Evolutionary conservation across 2,329 filamentous ascomycete species (phyloP).

Genomic region (Aspergillus sp.): DNA sequence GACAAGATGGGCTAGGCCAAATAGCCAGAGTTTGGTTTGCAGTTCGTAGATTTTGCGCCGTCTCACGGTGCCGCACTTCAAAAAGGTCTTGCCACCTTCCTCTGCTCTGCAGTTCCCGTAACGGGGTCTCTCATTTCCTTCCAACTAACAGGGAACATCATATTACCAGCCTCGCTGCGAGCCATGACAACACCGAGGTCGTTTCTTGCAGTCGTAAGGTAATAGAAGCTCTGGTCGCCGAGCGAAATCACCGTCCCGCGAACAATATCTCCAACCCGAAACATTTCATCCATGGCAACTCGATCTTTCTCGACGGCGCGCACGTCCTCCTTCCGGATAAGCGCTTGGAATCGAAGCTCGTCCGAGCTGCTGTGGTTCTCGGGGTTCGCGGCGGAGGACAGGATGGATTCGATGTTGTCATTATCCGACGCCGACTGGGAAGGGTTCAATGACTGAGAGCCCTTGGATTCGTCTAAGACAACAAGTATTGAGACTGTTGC

Average conservation of each 20-base stretch:
- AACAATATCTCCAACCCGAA: slow-evolving; percentile 90
- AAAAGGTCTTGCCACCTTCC: slow-evolving; percentile 93
- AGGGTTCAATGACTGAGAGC: slow-evolving; percentile 21
- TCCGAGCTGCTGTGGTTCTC: slow-evolving; percentile 54
- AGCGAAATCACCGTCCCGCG: slow-evolving; percentile 83
- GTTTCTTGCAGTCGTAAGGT: slow-evolving; percentile 87
- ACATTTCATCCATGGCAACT: slow-evolving; percentile 86
- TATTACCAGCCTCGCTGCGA: slow-evolving; percentile 79
- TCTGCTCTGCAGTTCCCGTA: slow-evolving; percentile 71
- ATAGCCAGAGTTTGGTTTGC: not conserved
- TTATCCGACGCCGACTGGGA: slow-evolving; percentile 32
- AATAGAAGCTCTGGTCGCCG: slow-evolving; percentile 93
- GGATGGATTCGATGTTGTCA: slow-evolving; percentile 38
- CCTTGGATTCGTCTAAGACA: slow-evolving; percentile 57
- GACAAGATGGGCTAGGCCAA: not conserved
- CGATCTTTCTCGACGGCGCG: slow-evolving; percentile 94
- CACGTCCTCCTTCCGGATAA: slow-evolving; percentile 87
- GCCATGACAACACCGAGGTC: slow-evolving; percentile 94
- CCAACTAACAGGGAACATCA: slow-evolving; percentile 93
- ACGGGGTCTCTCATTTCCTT: slow-evolving; percentile 86
- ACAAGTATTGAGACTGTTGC: slow-evolving; percentile 84
- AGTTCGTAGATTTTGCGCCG: not conserved
- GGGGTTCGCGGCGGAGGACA: slow-evolving; percentile 39
- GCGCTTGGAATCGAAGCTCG: slow-evolving; percentile 70
- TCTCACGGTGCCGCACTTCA: slow-evolving; percentile 47